Evolutionary conservation across 352 stramenopile species (phyloP), one percentile per base, ranked within the genome.

Genomic region (Salisapilia sapeloensis): DNA sequence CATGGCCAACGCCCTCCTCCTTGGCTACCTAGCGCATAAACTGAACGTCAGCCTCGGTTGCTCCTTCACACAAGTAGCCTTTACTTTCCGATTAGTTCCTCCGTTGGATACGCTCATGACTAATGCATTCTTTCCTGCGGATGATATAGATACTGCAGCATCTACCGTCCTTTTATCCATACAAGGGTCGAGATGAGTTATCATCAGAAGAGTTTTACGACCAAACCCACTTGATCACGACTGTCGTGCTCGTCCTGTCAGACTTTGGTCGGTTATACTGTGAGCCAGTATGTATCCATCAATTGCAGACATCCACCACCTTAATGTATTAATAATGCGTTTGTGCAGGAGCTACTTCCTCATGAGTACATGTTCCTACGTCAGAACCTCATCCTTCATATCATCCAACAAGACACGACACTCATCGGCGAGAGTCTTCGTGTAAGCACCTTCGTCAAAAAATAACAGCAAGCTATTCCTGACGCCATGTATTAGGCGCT

Each of bases 311-410:
- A n/a, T n/a, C n/a, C n/a, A n/a, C n/a, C n/a, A n/a, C n/a, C 10
- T 28, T 12, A n/a, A 28, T 28, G 10, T 28, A 28, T 28, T 28
- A 28, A 28, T 28, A 28, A 28, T 28, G 10, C 10, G 24, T 14
- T 14, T 28, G 6, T 19, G 37, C 25, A 85, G 65, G 67, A 93
- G 14, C 56, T 93, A 26, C 57, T 95, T 25, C 75, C 79, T 12
- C 78, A 93, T 44, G 82, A 95, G 48, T 93, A 92, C 34, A 76
- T 72, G n/a, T 92, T 92, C 35, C 49, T 95, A 17, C 66, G 61
- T 4, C 64, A 91, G 42, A 72, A 92, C 35, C 52, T 93, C 25
- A 57, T 81, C 14, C 56, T 71, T 35, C 63, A 83, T 10, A 50
- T 93, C 29, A 53, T 70, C 13, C 74, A 71, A 13, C 69, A 87